Base-by-base conservation (phyloP, 2,329 filamentous ascomycete genomes). In the Colletotrichum costaricense region DNA sequence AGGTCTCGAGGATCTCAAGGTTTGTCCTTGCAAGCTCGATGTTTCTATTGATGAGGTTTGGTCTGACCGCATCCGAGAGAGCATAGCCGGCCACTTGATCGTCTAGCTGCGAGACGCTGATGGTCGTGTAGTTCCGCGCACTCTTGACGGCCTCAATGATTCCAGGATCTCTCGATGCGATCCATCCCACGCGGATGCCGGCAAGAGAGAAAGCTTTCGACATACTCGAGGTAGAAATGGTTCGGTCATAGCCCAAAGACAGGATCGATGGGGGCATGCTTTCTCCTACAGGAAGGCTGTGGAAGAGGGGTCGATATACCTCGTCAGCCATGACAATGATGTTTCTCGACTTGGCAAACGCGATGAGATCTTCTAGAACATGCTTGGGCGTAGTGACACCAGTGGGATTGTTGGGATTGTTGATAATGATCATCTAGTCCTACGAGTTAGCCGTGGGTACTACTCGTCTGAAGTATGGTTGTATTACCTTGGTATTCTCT, bases 151-250 rank as follows among this genome's bases (percentile, higher is more conserved):
- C 84, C 58, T 91, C 88, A 67, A 96, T 88, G 70, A 97, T 86
- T 0, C 84, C 83, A 4, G 80, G 78, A 80, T 84, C 89, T 42
- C 90, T 90, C 16, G 92, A 93, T 3, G 93, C 94, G 70, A 96
- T 87, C 95, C 95, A 98, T 28, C 95, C 95, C 1, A 95, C 82
- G 0, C 94, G 91, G 74, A 97, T 92, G 1, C 95, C 95, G 1
- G 94, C 94, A 3, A 98, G 84, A 2, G 93, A 91, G 82, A 95
- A 97, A 0, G 94, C 93, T 83, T 97, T 97, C 26, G 93, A 96
- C 86, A 97, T 90, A n/a, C 93, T 95, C 14, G 94, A 93, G 0
- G 94, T 97, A 11, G 90, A 90, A 33, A 97, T 86, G n/a, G 89
- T 88, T 68, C 91, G 92, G 2, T 88, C 84, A 81, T 97, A 97